Conservation (phyloP, 805 yeast genomes). For the Metschnikowia kunwiensis region DNA sequence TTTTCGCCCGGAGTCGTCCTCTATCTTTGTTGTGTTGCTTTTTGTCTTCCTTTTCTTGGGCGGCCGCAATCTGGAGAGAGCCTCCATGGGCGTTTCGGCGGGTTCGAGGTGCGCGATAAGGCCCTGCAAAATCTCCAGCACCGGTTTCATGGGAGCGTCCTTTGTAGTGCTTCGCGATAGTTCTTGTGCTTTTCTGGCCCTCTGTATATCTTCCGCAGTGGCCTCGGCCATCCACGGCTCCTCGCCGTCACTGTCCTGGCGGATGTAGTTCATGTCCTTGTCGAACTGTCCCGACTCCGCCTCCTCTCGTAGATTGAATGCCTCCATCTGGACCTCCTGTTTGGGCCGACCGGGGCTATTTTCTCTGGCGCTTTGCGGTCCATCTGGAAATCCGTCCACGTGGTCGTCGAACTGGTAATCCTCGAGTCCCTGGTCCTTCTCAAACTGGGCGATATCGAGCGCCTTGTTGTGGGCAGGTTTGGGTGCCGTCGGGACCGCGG, state of each 20-base stretch:
- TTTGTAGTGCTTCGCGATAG: constrained; percentile 9
- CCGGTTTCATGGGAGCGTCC: constrained; percentile 5
- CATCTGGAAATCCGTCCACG: not conserved
- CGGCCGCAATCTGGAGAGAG: constrained; percentile 38
- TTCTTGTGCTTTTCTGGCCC: constrained; percentile 33
- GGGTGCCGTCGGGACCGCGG: no score
- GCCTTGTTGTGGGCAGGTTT: constrained; percentile 4
- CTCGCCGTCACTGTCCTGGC: constrained; percentile 34
- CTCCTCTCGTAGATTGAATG: constrained; percentile 60
- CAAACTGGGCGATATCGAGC: constrained; percentile 21
- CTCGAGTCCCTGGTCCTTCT: constrained; percentile 24
- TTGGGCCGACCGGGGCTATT: not conserved
- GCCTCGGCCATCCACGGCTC: constrained; percentile 20
- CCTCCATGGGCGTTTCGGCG: constrained; percentile 59
- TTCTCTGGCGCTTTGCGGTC: constrained; percentile 17
- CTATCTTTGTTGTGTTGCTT: constrained; percentile 17
- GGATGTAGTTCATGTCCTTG: constrained; percentile 55
- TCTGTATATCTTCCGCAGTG: constrained; percentile 24
- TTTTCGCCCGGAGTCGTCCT: constrained; percentile 15
- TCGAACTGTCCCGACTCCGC: constrained; percentile 59
- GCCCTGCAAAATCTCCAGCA: constrained; percentile 17
- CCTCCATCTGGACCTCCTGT: constrained; percentile 40
- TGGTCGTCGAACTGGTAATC: constrained; percentile 19
- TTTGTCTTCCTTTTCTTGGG: constrained; percentile 1
- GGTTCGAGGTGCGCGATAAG: constrained; percentile 51